A percentile compares a stretch with the other conserved stretches of the same genome.
These are phyloP conservation scores for Catenaria anguillulae DNA, from an alignment of 371 early-diverging fungal species.

Conservation along the genomic window DNA sequence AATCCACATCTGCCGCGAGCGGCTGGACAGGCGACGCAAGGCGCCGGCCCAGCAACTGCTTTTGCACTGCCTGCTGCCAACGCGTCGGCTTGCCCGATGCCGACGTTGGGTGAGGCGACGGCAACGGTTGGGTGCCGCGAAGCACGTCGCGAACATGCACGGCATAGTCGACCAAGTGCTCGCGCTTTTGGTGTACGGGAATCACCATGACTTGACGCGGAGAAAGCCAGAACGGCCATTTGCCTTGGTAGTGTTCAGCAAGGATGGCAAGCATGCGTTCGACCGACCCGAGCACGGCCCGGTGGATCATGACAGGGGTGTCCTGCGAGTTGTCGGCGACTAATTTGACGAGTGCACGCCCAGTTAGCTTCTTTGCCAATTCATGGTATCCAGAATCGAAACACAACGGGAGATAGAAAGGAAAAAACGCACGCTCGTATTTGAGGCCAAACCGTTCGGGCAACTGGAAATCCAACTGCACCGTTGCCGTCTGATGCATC, in stretches of 20 bases:
- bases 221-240: conserved; percentile 98
- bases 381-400: conserved; percentile 6
- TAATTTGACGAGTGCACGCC: background rate
- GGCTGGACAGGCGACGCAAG: background rate
- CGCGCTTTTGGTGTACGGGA: conserved; percentile 31
- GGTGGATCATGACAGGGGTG: conserved; percentile 97
- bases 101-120: background rate
- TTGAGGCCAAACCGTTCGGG: conserved; percentile 84
- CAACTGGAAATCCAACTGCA: conserved; percentile 97
- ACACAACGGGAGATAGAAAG: conserved; percentile 7
- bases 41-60: background rate
- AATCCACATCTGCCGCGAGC: conserved; percentile 61
- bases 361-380: conserved; percentile 7
- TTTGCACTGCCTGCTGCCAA: background rate
- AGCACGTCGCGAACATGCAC: conserved; percentile 1
- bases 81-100: background rate
- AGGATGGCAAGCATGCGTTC: conserved; percentile 97
- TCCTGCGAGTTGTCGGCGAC: conserved; percentile 30
- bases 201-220: conserved; percentile 91
- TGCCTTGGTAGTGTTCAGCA: conserved; percentile 89
- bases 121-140: background rate
- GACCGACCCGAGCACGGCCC: conserved; percentile 96
- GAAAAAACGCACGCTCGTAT: conserved; percentile 42
- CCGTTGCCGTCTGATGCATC: conserved; percentile 95
- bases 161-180: conserved; percentile 18